Percentiles rank a stretch among this genome's conserved stretches.
Conservation (phyloP, 2,329 filamentous ascomycete species). For the Lachnellula suecica region DNA sequence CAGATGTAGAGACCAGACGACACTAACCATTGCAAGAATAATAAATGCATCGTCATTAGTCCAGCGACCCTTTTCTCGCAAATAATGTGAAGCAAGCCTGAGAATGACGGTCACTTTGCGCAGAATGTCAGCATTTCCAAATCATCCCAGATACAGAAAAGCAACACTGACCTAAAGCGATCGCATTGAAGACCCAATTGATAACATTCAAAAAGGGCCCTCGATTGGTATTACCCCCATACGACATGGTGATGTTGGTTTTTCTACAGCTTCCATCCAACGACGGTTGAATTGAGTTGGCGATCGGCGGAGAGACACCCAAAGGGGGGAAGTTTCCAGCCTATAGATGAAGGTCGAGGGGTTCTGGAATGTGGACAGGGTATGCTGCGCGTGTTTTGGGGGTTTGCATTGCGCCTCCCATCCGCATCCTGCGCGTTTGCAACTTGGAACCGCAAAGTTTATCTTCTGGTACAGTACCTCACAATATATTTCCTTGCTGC, state of each 20-base stretch:
- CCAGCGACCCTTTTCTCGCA: not conserved
- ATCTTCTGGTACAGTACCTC: no score
- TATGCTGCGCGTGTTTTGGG: no score
- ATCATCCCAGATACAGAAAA: not conserved
- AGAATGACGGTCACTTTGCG: not conserved
- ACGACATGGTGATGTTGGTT: not conserved
- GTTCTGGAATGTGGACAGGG: no score
- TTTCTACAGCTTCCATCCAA: no score
- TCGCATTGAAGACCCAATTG: slow-evolving; percentile 3
- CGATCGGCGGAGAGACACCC: no score
- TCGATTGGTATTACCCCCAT: slow-evolving; percentile 3
- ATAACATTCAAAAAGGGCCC: slow-evolving; percentile 1
- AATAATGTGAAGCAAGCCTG: not conserved
- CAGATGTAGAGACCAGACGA: not conserved
- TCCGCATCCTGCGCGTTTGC: no score
- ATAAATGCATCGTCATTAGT: not conserved
- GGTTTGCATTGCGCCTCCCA: no score
- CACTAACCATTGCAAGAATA: not conserved
- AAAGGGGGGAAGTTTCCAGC: no score
- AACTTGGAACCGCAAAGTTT: no score
- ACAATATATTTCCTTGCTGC: no score
- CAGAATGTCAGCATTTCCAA: not conserved
- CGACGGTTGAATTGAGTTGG: no score
- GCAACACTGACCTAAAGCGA: not conserved
- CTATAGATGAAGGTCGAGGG: no score